A percentile compares a stretch with the other conserved stretches of the same genome.
Evolutionary conservation across 2,329 filamentous ascomycete species (phyloP).

Genomic region (Cadophora sp.): DNA sequence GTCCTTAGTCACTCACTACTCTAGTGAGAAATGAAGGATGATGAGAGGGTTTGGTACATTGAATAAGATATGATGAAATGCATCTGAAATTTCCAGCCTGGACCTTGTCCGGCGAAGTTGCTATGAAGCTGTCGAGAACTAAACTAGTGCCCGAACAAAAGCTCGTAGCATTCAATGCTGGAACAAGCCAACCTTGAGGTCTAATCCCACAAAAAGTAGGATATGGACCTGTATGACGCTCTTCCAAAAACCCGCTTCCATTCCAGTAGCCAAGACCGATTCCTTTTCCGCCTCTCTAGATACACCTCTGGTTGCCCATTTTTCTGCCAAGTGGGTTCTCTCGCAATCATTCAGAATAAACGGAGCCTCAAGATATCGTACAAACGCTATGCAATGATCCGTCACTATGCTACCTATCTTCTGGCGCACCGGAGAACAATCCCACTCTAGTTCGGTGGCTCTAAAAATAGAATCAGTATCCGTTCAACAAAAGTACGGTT

Average conservation of each 20-base stretch:
- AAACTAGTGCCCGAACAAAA: conserved; percentile 13
- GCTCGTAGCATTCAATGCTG: neutral
- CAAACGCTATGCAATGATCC: conserved; percentile 41
- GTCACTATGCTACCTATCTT: conserved; percentile 55
- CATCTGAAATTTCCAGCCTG: conserved; percentile 4
- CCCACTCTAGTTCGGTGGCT: conserved; percentile 81
- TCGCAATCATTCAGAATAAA: conserved; percentile 37
- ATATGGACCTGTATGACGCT: neutral
- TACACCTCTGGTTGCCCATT: conserved; percentile 40
- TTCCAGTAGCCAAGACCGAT: conserved; percentile 27
- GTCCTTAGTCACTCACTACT: neutral
- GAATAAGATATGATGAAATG: neutral
- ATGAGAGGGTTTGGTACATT: neutral
- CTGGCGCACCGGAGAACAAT: conserved; percentile 72
- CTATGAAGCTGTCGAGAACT: neutral
- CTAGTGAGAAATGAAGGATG: neutral
- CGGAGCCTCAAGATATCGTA: conserved; percentile 42
- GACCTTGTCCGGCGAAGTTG: neutral
- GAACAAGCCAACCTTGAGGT: conserved; percentile 5
- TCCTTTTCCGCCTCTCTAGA: conserved; percentile 41
- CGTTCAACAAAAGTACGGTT: neutral
- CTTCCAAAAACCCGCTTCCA: conserved; percentile 15
- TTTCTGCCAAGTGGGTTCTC: conserved; percentile 38
- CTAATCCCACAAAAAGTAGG: neutral
- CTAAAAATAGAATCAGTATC: conserved; percentile 52